Base-by-base conservation (phyloP, 371 early-diverging fungal species). In the Mucor racemosus region DNA sequence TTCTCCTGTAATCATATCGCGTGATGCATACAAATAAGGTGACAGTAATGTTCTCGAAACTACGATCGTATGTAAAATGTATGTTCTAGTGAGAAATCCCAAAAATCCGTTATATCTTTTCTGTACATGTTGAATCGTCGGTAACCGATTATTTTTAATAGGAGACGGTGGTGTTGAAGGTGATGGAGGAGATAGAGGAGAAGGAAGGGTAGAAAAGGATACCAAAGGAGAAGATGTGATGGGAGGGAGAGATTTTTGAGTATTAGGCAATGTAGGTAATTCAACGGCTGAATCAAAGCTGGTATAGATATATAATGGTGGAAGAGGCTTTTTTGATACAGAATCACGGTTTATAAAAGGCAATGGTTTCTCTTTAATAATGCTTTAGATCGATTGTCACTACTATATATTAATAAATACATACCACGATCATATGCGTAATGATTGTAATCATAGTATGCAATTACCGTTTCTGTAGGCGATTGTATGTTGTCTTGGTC, bases 391-490 rank as follows among this genome's bases (percentile, higher is more conserved):
- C 19, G 8, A n/a, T 56, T 11, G 17, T 0, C 26, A 53, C 5
- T 53, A 53, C 5, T 31, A 21, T 11, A 26, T 26, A 31, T 31
- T 10, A 26, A 13, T 14, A 53, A 10, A 62, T 41, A 15, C 46
- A 61, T 41, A 67, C 35, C 67, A 41, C 31, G 19, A 60, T 39
- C 66, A 60, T 15, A 44, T 48, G 46, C 46, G 58, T 14, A 48
- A 48, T 58, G 65, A 48, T 44, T 21, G 33, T 44, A 17, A 17
- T 41, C 42, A 19, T 46, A 60, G 35, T 56, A 56, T 7, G 42
- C 44, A 19, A 64, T 42, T 21, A 64, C 34, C 7, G 58, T 64
- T 64, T 57, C 64, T 56, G 64, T 64, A 56, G 64, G 64, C 17
- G 64, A 64, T 1, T 31, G 40, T 35, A 46, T 31, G 17, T 40